Conservation (phyloP, 352 stramenopile genomes). For the Phytophthora sansomeana region DNA sequence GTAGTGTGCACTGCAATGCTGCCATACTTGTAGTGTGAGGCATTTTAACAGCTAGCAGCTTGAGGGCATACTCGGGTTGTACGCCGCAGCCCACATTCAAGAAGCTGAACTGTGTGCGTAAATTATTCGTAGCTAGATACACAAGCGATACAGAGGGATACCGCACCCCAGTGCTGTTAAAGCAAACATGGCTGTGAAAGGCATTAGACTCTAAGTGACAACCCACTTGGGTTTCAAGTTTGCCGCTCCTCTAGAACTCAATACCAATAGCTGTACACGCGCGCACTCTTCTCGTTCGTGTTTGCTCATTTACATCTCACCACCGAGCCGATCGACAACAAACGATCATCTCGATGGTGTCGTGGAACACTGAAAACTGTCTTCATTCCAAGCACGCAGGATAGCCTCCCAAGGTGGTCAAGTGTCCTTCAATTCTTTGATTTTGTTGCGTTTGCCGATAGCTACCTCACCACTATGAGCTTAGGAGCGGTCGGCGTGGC, state of each 20-base stretch:
- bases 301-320: constrained; percentile 30
- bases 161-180: too few species aligned
- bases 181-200: too few species aligned
- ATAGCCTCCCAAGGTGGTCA: constrained; percentile 4
- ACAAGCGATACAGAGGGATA: too few species aligned
- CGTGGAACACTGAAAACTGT: constrained; percentile 3
- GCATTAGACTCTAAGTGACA: not conserved
- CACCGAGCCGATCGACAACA: constrained; percentile 8
- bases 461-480: constrained; percentile 10
- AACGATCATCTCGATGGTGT: constrained; percentile 1
- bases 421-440: constrained; percentile 29
- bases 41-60: too few species aligned
- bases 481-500: constrained; percentile 62
- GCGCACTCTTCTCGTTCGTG: constrained; percentile 17
- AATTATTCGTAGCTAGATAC: too few species aligned
- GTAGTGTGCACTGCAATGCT: not conserved
- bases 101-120: too few species aligned
- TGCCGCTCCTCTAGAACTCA: not conserved
- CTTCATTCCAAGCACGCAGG: constrained; percentile 5
- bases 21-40: not conserved
- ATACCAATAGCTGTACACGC: not conserved
- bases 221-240: not conserved
- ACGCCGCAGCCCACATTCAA: too few species aligned
- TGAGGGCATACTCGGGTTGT: too few species aligned
- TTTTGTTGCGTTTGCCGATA: constrained; percentile 16